Base-by-base conservation (phyloP, 2,329 filamentous ascomycete species). In the Coniella lustricola region DNA sequence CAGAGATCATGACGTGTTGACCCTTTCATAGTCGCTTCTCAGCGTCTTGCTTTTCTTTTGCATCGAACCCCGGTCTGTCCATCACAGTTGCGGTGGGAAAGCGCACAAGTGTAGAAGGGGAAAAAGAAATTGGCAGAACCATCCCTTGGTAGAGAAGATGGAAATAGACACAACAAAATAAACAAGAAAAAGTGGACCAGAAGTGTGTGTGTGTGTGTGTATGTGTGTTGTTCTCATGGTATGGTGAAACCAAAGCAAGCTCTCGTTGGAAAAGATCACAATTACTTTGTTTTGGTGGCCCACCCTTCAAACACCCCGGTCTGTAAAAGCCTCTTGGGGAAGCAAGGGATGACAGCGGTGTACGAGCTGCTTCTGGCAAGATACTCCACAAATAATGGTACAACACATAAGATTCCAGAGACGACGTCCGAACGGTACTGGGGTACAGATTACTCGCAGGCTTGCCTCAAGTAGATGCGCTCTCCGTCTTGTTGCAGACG, bases 301-400 rank as follows among this genome's bases (percentile, higher is more conserved):
- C 25, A 29, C 25, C 25, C 25, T 29, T 5, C 10, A 29, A 29
- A 5, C 38, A 25, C 21, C n/a, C 38, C 21, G 21, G 3, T 40
- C 7, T 4, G n/a, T 22, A 38, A 16, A 10, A 40, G 39, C 29
- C 31, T 29, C 20, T 12, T 17, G 10, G 16, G 39, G 29, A 42
- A 22, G 39, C 29, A 42, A 42, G 39, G 39, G 39, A 42, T 42
- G 39, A 42, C 39, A 32, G 39, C 16, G 22, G 25, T 21, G 36
- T 17, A 38, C 29, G 17, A 42, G 29, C 39, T 40, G 22, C 38
- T 17, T 25, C 13, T 40, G 34, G 34, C 12, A 36, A 40, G 20
- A 29, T 42, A 17, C 31, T 25, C 29, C 29, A 42, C 13, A 17
- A 16, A 32, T 25, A n/a, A 4, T 7, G 16, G 39, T 25, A 17